These are phyloP conservation scores for Talaromyces pinophilus DNA, from an alignment of 2,329 filamentous ascomycete species.

Conservation along the genomic window DNA sequence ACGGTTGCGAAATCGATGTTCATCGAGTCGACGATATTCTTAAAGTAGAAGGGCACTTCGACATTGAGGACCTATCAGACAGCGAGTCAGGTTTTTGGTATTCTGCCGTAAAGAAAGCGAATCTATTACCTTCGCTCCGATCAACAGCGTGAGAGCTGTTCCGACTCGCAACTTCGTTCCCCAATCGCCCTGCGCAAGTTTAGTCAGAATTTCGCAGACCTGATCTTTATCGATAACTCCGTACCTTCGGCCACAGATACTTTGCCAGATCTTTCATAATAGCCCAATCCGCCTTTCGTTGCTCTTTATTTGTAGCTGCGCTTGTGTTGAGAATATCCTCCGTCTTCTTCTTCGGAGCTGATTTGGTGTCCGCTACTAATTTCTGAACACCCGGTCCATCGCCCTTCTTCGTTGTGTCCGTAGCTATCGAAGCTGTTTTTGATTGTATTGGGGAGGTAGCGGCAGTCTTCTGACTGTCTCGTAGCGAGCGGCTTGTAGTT, in stretches of 20 bases:
- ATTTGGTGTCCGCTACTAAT: conserved; percentile 29
- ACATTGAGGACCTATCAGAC: conserved; percentile 73
- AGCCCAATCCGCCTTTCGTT: conserved; percentile 95
- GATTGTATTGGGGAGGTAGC: background rate
- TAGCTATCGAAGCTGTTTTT: background rate
- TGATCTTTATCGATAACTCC: conserved; percentile 8
- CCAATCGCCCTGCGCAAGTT: conserved; percentile 60
- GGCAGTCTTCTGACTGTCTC: conserved; percentile 28
- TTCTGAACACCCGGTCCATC: conserved; percentile 20
- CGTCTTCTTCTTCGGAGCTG: conserved; percentile 35
- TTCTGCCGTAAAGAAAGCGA: background rate
- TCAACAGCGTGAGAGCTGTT: conserved; percentile 76
- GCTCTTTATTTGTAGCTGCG: conserved; percentile 72
- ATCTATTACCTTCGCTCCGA: conserved; percentile 76
- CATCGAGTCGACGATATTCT: conserved; percentile 96
- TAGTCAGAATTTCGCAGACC: background rate
- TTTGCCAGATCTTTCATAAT: conserved; percentile 98
- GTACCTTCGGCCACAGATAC: conserved; percentile 88
- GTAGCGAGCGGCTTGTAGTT: conserved; percentile 28
- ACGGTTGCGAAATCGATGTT: conserved; percentile 87
- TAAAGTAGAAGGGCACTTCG: conserved; percentile 98
- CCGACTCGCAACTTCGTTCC: conserved; percentile 82
- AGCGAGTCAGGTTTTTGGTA: background rate
- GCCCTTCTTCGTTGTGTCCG: background rate
- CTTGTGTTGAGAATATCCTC: conserved; percentile 66